phyloP scores from a whole-genome alignment of 2,329 filamentous ascomycete genomes.

The Polychaeton citri region DNA sequence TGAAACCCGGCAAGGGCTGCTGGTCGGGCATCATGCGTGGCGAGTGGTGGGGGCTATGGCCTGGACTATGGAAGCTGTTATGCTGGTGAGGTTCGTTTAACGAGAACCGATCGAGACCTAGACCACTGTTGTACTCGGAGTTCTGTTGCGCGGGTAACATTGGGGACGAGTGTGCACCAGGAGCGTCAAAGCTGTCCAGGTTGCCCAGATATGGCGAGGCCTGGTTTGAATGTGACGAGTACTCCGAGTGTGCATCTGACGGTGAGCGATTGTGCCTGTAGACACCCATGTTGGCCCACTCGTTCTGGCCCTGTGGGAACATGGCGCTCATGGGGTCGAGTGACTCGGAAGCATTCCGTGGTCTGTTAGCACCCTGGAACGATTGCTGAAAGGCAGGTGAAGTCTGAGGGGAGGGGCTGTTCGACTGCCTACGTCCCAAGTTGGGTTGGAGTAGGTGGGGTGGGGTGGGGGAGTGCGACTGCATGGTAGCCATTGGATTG shows the following conservation, averaged over 20 bases:
- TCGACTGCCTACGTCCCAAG: conserved; percentile 38
- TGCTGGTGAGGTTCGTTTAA: conserved; percentile 49
- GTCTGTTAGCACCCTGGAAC: conserved; percentile 33
- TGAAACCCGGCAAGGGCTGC: conserved; percentile 38
- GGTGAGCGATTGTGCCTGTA: conserved; percentile 76
- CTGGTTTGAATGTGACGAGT: conserved; percentile 60
- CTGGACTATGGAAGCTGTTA: conserved; percentile 12
- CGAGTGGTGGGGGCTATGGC: conserved; percentile 48
- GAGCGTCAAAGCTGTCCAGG: conserved; percentile 64
- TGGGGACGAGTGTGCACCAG: conserved; percentile 59
- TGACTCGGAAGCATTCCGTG: conserved; percentile 41
- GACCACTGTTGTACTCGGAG: conserved; percentile 61
- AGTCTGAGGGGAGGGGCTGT: conserved; percentile 37
- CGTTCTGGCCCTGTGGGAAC: conserved; percentile 39
- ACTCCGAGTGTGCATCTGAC: conserved; percentile 78
- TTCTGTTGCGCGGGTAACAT: conserved; percentile 63
- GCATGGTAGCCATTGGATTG: conserved; percentile 37
- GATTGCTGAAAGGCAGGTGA: conserved; percentile 40
- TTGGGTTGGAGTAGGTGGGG: conserved; percentile 41
- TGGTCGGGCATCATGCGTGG: conserved; percentile 52
- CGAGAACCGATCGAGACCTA: conserved; percentile 67
- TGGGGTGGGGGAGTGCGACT: conserved; percentile 38
- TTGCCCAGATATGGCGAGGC: conserved; percentile 71
- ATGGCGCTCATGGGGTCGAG: conserved; percentile 48
- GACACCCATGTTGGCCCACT: conserved; percentile 45